A percentile compares a stretch with the other conserved stretches of the same genome.
phyloP scores from a whole-genome alignment of 2,329 filamentous ascomycete species.

The Bertia moriformis region DNA sequence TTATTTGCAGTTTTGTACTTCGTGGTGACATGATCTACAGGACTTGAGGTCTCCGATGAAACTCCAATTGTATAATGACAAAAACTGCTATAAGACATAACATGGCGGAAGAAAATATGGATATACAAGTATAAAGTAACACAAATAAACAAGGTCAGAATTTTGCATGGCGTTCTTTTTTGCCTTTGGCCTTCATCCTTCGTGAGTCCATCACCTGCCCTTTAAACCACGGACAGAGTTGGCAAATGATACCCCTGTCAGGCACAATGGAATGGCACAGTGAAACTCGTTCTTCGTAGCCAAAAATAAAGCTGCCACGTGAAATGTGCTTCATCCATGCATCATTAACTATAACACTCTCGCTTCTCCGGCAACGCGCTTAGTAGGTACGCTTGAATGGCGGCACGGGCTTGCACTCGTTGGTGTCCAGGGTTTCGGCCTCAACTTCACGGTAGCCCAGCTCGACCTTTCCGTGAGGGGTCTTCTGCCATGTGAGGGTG shows the following conservation, averaged over 20 bases:
- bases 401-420: slow-evolving; percentile 17
- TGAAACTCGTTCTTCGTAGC: too few relatives aligned
- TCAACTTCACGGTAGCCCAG: slow-evolving; percentile 24
- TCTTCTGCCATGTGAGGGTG: slow-evolving; percentile 27
- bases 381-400: slow-evolving; percentile 25
- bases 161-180: neutral
- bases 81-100: neutral
- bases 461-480: slow-evolving; percentile 19
- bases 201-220: too few relatives aligned
- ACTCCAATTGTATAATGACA: neutral
- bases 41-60: too few relatives aligned
- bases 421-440: slow-evolving; percentile 25
- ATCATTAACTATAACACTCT: too few relatives aligned
- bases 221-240: too few relatives aligned
- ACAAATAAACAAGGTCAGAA: neutral
- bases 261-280: too few relatives aligned
- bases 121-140: slow-evolving; percentile 1
- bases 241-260: too few relatives aligned
- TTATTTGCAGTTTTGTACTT: too few relatives aligned
- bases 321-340: too few relatives aligned
- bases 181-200: too few relatives aligned
- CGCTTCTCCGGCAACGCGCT: neutral
- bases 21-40: too few relatives aligned
- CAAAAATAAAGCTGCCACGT: too few relatives aligned
- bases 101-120: neutral